A percentile compares a stretch with the other conserved stretches of the same genome.
These are phyloP conservation scores for Madurella fahalii DNA, from an alignment of 2,329 filamentous ascomycete genomes.

Conservation along the genomic window DNA sequence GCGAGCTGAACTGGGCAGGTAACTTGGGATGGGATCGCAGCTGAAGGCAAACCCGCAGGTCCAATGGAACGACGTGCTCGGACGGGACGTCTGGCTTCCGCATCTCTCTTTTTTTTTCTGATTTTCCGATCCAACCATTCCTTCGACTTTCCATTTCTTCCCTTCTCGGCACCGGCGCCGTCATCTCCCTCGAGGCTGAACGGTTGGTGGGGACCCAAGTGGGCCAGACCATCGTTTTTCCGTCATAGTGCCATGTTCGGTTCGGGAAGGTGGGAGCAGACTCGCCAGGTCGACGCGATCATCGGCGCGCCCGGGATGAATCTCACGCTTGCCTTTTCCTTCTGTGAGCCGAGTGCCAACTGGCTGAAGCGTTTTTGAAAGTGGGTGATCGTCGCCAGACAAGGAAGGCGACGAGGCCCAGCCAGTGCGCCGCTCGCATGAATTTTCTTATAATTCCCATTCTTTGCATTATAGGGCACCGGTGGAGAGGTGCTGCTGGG, in stretches of 20 bases:
- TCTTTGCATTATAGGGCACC: not conserved
- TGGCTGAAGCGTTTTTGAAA: not conserved
- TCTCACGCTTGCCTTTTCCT: slow-evolving; percentile 3
- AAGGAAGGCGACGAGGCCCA: slow-evolving; percentile 13
- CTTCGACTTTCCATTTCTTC: not conserved
- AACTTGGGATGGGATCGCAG: not conserved
- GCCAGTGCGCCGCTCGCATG: not conserved
- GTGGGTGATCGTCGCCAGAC: slow-evolving; percentile 13
- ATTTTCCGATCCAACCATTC: not conserved
- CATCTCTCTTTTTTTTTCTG: not conserved
- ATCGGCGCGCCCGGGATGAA: slow-evolving; percentile 6
- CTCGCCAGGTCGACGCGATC: slow-evolving; percentile 8
- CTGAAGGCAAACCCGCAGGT: not conserved
- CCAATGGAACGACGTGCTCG: not conserved
- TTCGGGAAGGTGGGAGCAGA: slow-evolving; percentile 22
- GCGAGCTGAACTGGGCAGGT: slow-evolving; percentile 20
- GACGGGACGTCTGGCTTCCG: not conserved
- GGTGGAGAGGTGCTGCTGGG: not conserved
- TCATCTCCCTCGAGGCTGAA: slow-evolving; percentile 11
- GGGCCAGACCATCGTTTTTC: slow-evolving; percentile 16
- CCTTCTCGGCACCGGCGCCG: slow-evolving; percentile 9
- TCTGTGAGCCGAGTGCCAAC: not conserved
- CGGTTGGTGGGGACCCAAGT: slow-evolving; percentile 10
- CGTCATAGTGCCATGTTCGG: slow-evolving; percentile 3
- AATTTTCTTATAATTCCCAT: not conserved